phyloP scores from a whole-genome alignment of 2,329 filamentous ascomycete species.

The Xylaria digitata region DNA sequence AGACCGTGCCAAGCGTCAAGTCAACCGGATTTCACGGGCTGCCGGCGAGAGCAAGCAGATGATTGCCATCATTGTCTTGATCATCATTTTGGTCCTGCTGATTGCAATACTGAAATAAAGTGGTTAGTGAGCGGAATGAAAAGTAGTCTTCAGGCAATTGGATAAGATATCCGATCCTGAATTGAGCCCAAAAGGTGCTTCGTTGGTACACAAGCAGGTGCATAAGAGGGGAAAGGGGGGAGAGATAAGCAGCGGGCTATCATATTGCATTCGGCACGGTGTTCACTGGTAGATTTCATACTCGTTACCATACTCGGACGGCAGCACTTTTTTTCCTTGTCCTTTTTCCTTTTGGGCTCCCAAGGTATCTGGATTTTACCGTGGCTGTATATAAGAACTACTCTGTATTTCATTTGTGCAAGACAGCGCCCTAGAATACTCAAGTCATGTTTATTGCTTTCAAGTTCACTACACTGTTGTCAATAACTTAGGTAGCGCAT shows the following conservation, averaged over 20 bases:
- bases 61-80: slow-evolving; percentile 82
- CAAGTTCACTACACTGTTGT: slow-evolving; percentile 21
- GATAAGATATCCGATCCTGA: not conserved
- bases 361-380: slow-evolving; percentile 26
- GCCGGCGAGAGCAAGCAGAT: slow-evolving; percentile 90
- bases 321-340: slow-evolving; percentile 26
- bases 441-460: slow-evolving; percentile 3
- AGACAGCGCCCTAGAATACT: slow-evolving; percentile 8
- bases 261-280: slow-evolving; percentile 45
- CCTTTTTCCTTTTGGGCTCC: slow-evolving; percentile 1
- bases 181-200: not conserved
- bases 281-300: slow-evolving; percentile 41
- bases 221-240: slow-evolving; percentile 9
- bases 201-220: slow-evolving; percentile 7
- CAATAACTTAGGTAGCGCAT: slow-evolving; percentile 11
- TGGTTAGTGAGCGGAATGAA: not conserved
- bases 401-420: slow-evolving; percentile 31
- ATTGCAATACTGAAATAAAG: slow-evolving; percentile 81
- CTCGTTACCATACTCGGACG: slow-evolving; percentile 31
- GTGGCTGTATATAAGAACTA: slow-evolving; percentile 30
- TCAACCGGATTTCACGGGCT: slow-evolving; percentile 77
- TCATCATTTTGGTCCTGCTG: slow-evolving; percentile 82
- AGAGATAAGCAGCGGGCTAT: slow-evolving; percentile 15
- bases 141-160: not conserved
- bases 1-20: slow-evolving; percentile 76